Base-by-base conservation (phyloP, 1,284 basidiomycete genomes). In the Puccinia hordei region DNA sequence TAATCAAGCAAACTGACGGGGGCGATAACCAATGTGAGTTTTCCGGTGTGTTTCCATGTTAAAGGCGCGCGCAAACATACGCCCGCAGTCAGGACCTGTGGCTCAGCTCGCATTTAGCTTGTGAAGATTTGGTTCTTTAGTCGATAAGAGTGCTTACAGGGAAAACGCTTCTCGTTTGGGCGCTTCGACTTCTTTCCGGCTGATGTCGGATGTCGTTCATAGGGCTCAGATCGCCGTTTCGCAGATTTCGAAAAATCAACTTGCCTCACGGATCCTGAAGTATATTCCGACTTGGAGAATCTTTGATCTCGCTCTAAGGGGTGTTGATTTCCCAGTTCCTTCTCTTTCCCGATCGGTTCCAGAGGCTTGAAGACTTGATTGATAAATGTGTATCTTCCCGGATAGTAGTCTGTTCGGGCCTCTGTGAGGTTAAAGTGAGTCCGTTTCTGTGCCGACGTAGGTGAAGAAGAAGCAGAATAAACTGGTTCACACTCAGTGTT, bases 1-100 rank as follows among this genome's bases (percentile, higher is more conserved):
- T n/a, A n/a, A n/a, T n/a, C n/a, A n/a, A 46, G 4, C 24, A 12
- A 63, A 68, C 79, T 80, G 49, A 80, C 79, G 63, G 33, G 79
- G 79, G 17, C 79, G 71, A 46, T 80, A 74, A 61, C 79, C 79
- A 53, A 80, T 55, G 65, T 80, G 79, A 44, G 79, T 80, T 65
- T 80, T 80, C 19, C 79, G 59, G 44, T 80, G 79, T n/a, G 79
- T 80, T 68, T 80, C 79, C 79, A 80, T 80, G 33, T 80, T 80
- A 27, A 80, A 80, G 13, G 79, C 79, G 57, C 79, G 69, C 13
- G 79, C 79, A 49, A 80, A 80, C 72, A 73, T 80, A 22, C 79
- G 69, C 13, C 79, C 79, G 24, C 79, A 80, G 41, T 80, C 79
- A 33, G 79, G 79, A 68, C 79, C 79, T 80, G 27, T 35, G 13